Base-by-base conservation (phyloP, 2,329 filamentous ascomycete genomes). In the Botryotinia narcissicola region DNA sequence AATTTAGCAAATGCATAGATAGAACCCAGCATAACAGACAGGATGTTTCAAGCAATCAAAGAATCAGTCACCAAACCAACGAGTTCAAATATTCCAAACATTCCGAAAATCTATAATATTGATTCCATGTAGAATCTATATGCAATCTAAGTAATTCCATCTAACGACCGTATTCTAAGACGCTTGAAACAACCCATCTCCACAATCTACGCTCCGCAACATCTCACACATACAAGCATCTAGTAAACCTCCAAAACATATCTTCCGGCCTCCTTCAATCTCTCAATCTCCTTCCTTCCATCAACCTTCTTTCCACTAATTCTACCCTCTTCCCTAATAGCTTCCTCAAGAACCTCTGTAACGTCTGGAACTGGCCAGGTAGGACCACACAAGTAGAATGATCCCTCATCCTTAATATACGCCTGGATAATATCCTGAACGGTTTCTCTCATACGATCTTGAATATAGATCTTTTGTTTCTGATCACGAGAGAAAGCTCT, bases 321-420 rank as follows among this genome's bases (percentile, higher is more conserved):
- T 86, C 89, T 90, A 64, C 91, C 93, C 80, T 97, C 92, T 46
- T 86, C 85, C 66, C 90, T 90, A 78, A 98, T 94, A 35, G 95
- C 95, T 87, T 99, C 96, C 87, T 97, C 91, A 74, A 99, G 85
- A 75, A 99, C 96, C 77, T 91, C 91, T 0, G 95, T 98, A 71
- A 99, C 95, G 84, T 99, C 96, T 10, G 96, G 96, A 72, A 99
- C 96, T 20, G 96, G 96, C 96, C 96, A 99, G 1, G 96, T 99
- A 44, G 96, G 96, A 62, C 96, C 96, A 82, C 96, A 99, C 29
- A 99, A 91, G 84, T 99, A 99, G 85, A 99, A 99, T 48, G 92
- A 91, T 73, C 96, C 96, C 79, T 96, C 92, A 78, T 98, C 90
- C 80, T 91, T 86, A 77, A 98, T 89, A 83, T 98, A 98, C 0